Conservation (phyloP, 768 basidiomycete species). For the Trametes coccinea region DNA sequence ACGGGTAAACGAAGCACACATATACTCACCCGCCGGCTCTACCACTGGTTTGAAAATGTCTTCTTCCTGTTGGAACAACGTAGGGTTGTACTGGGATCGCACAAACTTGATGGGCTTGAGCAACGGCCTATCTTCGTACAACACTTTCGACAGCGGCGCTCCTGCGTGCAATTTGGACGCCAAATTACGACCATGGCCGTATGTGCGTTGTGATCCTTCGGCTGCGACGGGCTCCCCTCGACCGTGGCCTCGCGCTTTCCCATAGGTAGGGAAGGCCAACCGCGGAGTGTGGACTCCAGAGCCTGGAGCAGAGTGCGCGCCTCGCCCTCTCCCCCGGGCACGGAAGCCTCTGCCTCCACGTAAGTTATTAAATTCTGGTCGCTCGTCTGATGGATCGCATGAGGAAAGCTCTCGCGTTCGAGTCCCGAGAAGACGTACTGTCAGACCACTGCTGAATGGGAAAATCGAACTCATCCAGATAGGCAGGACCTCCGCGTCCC, state of each 20-base stretch:
- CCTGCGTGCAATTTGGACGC: slow-evolving; percentile 38
- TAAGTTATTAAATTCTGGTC: slow-evolving; percentile 8
- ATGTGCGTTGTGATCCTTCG: background rate
- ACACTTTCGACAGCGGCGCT: slow-evolving; percentile 54
- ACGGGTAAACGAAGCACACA: background rate
- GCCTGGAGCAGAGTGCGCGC: background rate
- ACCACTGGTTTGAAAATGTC: slow-evolving; percentile 58
- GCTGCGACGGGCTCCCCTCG: background rate
- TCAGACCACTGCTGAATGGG: slow-evolving; percentile 33
- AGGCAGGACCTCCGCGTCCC: slow-evolving; percentile 23
- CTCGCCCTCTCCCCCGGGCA: slow-evolving; percentile 31
- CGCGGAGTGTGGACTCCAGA: slow-evolving; percentile 7
- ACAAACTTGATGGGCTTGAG: slow-evolving; percentile 74
- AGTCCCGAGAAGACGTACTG: slow-evolving; percentile 26
- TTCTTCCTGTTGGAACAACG: slow-evolving; percentile 56
- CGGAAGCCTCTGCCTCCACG: slow-evolving; percentile 24
- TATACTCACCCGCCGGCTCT: slow-evolving; percentile 50
- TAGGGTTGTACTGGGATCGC: slow-evolving; percentile 50
- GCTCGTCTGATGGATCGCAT: background rate
- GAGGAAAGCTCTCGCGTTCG: background rate
- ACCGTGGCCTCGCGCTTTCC: slow-evolving; percentile 20
- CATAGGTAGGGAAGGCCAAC: background rate
- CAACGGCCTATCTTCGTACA: slow-evolving; percentile 59
- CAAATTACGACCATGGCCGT: slow-evolving; percentile 20
- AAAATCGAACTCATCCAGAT: slow-evolving; percentile 28